Evolutionary conservation across 495 filamentous ascomycete species (phyloP).

Genomic region (Hypoxylon fuscum): DNA sequence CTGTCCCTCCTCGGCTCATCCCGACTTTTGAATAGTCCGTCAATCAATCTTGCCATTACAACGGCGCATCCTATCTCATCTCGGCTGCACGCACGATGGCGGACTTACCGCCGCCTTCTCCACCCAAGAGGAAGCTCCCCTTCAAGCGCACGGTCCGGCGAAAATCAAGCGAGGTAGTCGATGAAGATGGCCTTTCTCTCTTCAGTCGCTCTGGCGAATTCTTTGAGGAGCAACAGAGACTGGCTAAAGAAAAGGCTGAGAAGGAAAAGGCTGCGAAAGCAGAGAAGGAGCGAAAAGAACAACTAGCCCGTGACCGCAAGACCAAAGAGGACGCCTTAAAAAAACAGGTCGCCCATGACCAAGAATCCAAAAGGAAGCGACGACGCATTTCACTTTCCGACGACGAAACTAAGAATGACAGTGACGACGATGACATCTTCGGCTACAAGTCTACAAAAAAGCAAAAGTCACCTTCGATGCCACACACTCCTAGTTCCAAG

Average conservation of each 20-base stretch:
- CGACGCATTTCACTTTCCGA: conserved; percentile 27
- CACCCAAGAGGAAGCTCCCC: conserved; percentile 68
- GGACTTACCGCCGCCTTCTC: conserved; percentile 28
- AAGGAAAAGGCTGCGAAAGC: conserved; percentile 43
- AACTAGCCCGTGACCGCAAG: conserved; percentile 41
- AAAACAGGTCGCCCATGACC: conserved; percentile 37
- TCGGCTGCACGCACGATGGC: conserved; percentile 29
- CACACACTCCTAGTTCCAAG: conserved; percentile 25
- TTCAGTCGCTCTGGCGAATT: conserved; percentile 74
- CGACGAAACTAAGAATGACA: conserved; percentile 28
- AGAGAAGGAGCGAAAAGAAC: conserved; percentile 35
- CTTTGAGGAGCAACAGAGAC: conserved; percentile 64
- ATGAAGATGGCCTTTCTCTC: conserved; percentile 63
- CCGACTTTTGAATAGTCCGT: too few species aligned
- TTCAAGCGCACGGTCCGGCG: conserved; percentile 69
- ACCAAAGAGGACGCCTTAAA: conserved; percentile 35
- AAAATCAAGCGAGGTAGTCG: conserved; percentile 45
- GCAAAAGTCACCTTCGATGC: conserved; percentile 22
- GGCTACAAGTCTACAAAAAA: conserved; percentile 11
- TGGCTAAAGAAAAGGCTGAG: conserved; percentile 45
- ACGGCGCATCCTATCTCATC: conserved; percentile 4
- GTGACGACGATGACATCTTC: conserved; percentile 26
- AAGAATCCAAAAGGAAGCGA: conserved; percentile 43
- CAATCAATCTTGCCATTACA: not conserved
- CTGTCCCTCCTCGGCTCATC: too few species aligned